Evolutionary conservation across 1,139 yeast species (phyloP), one percentile per base, ranked within the genome.

Genomic region (Protomyces inouyei): DNA sequence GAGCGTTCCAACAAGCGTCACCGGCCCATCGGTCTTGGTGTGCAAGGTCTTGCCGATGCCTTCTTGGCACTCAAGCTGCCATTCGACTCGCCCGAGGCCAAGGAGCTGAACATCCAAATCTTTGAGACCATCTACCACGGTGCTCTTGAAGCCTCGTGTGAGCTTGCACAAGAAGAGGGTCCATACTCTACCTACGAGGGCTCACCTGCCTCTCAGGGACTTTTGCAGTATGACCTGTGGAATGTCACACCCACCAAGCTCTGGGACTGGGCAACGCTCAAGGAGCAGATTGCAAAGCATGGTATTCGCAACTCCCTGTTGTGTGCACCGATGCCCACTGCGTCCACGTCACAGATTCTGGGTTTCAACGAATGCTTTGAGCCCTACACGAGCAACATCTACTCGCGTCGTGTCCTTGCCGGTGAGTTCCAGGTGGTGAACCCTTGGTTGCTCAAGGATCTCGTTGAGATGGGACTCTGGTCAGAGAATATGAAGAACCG

Each of bases 241-340:
- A 79, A 82, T 67, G 85, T 82, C 65, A 84, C 85, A 68, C 96
- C 96, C 54, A 79, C 89, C 16, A 82, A 79, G 37, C 77, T 86
- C 61, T 86, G 85, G 82, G 84, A 89, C 74, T 89, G 96, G 96
- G 88, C 83, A 70, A 70, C 77, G 16, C 77, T 88, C 72, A 89
- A 88, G 77, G 80, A 76, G 38, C 79, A 84, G 64, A 76, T 89
- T 71, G 79, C 79, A 68, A 77, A 79, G 72, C 77, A 83, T 73
- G 97, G 97, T 61, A 70, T 89, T 66, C 80, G 96, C 73, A 89
- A 89, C 80, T 89, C 96, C 16, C 78, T 89, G 71, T 79, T 90
- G 65, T 88, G 88, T 65, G 97, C 95, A 2, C 96, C 96, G 57
- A 89, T 89, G 97, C 97, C 97, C 54, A 89, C 97, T 37, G 96